Base-by-base conservation (phyloP, 1,139 yeast genomes). In the Yamadazyma atmosphaerica region DNA sequence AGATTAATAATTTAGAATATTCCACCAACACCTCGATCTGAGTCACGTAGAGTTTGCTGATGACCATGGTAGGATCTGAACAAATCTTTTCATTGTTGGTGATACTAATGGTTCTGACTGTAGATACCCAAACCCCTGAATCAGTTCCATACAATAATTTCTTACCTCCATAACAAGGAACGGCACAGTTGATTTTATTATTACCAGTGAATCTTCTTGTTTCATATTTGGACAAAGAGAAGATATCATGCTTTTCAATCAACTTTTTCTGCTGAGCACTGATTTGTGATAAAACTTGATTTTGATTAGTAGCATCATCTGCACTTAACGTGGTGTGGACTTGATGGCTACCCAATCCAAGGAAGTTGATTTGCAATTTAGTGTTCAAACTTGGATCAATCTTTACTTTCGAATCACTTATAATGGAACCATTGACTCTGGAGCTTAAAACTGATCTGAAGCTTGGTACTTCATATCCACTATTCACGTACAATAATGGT, bases 91-190 rank as follows among this genome's bases (percentile, higher is more conserved):
- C 76, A 42, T 62, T 69, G 15, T 72, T 66, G 1, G 72, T 62
- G 27, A 71, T 56, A 47, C 69, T 68, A 41, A 72, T 72, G 10
- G 75, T 64, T 29, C 77, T 56, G 30, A 75, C 78, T 0, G 86
- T 79, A 34, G 94, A 81, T 34, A 88, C 80, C 74, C 86, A 94
- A 6, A 92, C 82, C 8, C 98, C 98, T 3, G 83, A 77, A 56
- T 89, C 96, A 0, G 98, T 89, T 35, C 98, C 98, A 54, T 87
- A 90, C 34, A 92, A 62, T 49, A 90, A 65, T 60, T 90, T 87
- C 47, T 95, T 79, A 17, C 98, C 98, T 40, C 97, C 97, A 55
- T 92, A 96, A 58, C 90, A 84, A 23, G 97, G 95, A 26, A 87
- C 90, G 21, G 92, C 94, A 68, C 98, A 89, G 55, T 87, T 89